Base-by-base conservation (phyloP, 345 rosid species). In the Carallia brachiata region DNA sequence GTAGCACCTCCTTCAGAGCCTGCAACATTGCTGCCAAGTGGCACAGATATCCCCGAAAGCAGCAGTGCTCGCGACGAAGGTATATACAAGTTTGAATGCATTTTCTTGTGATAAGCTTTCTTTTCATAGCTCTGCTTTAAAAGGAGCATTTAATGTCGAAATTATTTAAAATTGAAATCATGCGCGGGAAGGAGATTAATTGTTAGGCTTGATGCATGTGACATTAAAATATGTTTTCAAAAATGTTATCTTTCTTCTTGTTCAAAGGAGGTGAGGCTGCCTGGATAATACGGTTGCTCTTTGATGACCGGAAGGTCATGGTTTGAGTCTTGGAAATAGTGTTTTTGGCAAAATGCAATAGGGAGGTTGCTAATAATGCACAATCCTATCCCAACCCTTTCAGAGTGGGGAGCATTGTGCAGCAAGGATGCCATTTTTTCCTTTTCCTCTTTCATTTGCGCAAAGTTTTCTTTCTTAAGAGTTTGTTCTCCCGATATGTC, bases 41-140 rank as follows among this genome's bases (percentile, higher is more conserved):
- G 48, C 68, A 71, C 54, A 64, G 70, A 70, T 50, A 13, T 36
- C 58, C 62, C 48, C 7, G 62, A 52, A 60, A 71, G 32, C 61
- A 61, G 68, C 58, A 62, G 31, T n/a, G 63, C 50, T 52, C 58
- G 54, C 7, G 52, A 70, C 52, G 79, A 76, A 65, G 72, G 79
- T 76, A 67, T 16, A 17, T 56, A 3, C 50, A 44, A 40, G 48
- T 39, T 39, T 3, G 12, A 57, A n/a, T 57, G 61, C 1, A 19
- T 13, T 16, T 17, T 1, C 7, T 61, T 70, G 18, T 60, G 1
- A 23, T 7, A 12, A 6, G 8, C 58, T 40, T 50, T 52, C 10
- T 7, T 23, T 30, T 63, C 36, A 0, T 23, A 23, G 8, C 27
- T 56, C 19, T 37, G 10, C 52, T 52, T 52, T 19, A 2, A 2